Conservation (phyloP, 2,329 filamentous ascomycete genomes). For the Intubia oerlemansii region DNA sequence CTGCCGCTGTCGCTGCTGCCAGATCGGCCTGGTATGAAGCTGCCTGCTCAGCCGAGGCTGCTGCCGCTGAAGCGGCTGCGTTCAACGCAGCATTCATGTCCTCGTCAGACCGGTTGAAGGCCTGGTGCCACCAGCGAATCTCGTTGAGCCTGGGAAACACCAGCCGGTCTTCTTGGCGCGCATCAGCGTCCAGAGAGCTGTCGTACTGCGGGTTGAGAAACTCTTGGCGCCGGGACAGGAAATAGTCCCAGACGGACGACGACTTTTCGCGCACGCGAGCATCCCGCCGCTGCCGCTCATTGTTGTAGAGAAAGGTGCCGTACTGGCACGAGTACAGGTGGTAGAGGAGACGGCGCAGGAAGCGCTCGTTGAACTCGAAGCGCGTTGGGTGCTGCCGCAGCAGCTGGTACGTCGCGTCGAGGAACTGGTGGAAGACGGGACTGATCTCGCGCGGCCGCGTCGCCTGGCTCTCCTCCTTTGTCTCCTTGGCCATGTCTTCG, state of each 20-base stretch:
- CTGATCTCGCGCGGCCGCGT: constrained; percentile 82
- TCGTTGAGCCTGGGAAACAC: constrained; percentile 60
- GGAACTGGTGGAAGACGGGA: constrained; percentile 92
- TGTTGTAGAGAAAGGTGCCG: constrained; percentile 90
- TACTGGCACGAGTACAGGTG: constrained; percentile 94
- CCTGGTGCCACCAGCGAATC: constrained; percentile 83
- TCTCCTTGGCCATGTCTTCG: background rate
- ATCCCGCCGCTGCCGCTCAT: constrained; percentile 67
- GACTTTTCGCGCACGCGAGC: constrained; percentile 48
- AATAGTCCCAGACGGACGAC: constrained; percentile 89
- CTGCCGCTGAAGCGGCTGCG: constrained; percentile 16
- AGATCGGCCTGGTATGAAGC: constrained; percentile 12
- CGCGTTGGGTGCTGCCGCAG: constrained; percentile 66
- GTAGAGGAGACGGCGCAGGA: constrained; percentile 72
- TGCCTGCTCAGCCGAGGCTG: constrained; percentile 22
- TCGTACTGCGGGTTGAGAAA: constrained; percentile 74
- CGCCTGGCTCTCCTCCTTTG: constrained; percentile 32
- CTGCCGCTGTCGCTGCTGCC: no score
- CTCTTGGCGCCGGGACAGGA: constrained; percentile 57
- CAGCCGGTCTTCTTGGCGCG: constrained; percentile 60
- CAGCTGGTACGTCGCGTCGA: constrained; percentile 84
- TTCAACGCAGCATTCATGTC: constrained; percentile 71
- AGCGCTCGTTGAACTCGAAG: constrained; percentile 93
- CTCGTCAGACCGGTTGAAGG: constrained; percentile 66
- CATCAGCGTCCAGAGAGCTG: constrained; percentile 50